Evolutionary conservation across 768 basidiomycete species (phyloP).

Genomic region (Suillus americanus): DNA sequence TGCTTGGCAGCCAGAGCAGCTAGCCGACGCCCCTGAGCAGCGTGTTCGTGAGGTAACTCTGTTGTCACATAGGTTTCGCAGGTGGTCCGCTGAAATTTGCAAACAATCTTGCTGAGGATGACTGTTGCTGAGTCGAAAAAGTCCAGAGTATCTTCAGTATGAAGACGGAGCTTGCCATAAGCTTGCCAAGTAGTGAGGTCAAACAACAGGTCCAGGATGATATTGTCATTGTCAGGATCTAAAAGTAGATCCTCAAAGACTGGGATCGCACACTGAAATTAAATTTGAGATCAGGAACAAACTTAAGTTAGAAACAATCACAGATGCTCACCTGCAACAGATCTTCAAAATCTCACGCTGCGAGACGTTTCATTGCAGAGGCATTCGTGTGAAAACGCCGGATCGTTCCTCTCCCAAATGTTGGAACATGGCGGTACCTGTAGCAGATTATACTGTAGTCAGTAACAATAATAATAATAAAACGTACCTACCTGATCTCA

Average conservation of each 20-base stretch:
- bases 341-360: too few species aligned
- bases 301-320: too few species aligned
- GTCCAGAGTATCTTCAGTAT: slow-evolving; percentile 21
- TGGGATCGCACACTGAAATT: slow-evolving; percentile 32
- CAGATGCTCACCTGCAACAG: too few species aligned
- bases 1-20: slow-evolving; percentile 3
- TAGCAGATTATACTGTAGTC: too few species aligned
- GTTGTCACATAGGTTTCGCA: slow-evolving; percentile 25
- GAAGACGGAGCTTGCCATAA: slow-evolving; percentile 33
- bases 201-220: slow-evolving; percentile 26
- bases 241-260: slow-evolving; percentile 37
- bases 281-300: too few species aligned
- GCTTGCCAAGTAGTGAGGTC: slow-evolving; percentile 33
- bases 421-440: too few species aligned
- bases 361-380: too few species aligned
- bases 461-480: too few species aligned
- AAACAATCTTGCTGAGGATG: slow-evolving; percentile 20
- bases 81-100: slow-evolving; percentile 18
- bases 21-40: slow-evolving; percentile 17
- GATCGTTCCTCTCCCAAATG: too few species aligned
- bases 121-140: slow-evolving; percentile 22
- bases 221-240: slow-evolving; percentile 14
- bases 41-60: slow-evolving; percentile 30
- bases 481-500: too few species aligned
- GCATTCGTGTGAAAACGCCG: too few species aligned